Evolutionary conservation across 2,329 filamentous ascomycete species (phyloP), one percentile per base, ranked within the genome.

Genomic region (Fusarium buxicola): DNA sequence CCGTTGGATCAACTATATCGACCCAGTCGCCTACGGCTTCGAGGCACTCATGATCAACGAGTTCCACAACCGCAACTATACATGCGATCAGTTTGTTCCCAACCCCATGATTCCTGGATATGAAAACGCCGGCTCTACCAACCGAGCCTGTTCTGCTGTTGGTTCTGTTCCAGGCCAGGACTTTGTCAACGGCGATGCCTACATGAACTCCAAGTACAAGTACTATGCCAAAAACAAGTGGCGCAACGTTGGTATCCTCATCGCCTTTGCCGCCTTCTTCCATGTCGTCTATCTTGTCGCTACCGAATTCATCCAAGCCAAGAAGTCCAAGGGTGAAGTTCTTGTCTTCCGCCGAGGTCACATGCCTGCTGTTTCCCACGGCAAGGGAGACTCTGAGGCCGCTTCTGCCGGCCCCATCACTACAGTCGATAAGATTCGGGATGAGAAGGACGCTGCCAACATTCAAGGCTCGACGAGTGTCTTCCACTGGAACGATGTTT

Each of bases 401-500:
- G 58, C 60, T 1, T 12, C 43, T 1, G 55, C 68, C 1, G 59
- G 68, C 0, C 72, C 69, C 10, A 36, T 68, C 2, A 47, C 60
- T 7, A 32, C 70, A 1, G 44, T 57, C 3, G 69, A 72, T 21
- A 72, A 69, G 60, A 31, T 36, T 6, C 45, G 45, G 12, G 35
- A 48, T 40, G 44, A 53, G 15, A 45, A 30, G 11, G 59, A 67
- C 1, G 44, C n/a, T 1, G 62, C 59, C 16, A 50, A 53, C 31
- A 71, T 73, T n/a, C 68, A 73, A n/a, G 60, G 58, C 0, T 71
- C 69, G 0, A 73, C 71, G 0, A 71, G 69, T 9, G 58, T 90
- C 53, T 92, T 92, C 77, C 87, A 89, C 66, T 92, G 89, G 90
- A 81, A 85, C 59, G 81, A 90, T 57, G 86, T 92, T 2, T 90